These are phyloP conservation scores for Albizia julibrissin DNA, from an alignment of 306 rosid species.

Conservation along the genomic window DNA sequence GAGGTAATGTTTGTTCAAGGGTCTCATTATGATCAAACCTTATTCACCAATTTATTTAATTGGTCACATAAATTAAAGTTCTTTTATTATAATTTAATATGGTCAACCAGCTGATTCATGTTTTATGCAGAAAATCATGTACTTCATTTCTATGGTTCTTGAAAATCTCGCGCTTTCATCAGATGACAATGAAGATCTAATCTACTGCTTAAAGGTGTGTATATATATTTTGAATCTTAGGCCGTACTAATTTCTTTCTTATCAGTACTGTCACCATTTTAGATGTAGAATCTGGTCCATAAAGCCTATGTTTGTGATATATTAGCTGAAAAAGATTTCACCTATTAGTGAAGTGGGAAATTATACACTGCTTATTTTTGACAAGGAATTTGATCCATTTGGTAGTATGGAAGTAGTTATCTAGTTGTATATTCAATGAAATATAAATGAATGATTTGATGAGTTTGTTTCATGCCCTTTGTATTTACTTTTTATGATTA, in stretches of 20 bases:
- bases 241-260: constrained; percentile 15
- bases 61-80: background rate
- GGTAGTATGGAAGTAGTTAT: background rate
- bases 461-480: constrained; percentile 20
- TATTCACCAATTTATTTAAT: constrained; percentile 6
- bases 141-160: constrained; percentile 71
- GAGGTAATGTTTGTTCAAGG: constrained; percentile 53
- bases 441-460: constrained; percentile 15
- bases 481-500: background rate
- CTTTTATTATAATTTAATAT: constrained; percentile 6
- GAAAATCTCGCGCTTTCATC: constrained; percentile 92
- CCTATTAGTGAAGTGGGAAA: background rate
- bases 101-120: constrained; percentile 37
- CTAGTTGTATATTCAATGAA: constrained; percentile 1
- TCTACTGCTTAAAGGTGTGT: constrained; percentile 90
- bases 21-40: constrained; percentile 16
- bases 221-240: background rate
- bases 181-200: constrained; percentile 82
- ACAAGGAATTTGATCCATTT: constrained; percentile 17
- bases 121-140: constrained; percentile 81
- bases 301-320: background rate
- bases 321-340: constrained; percentile 7
- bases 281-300: background rate
- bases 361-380: constrained; percentile 17
- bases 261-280: background rate